phyloP scores from a whole-genome alignment of 75 land plant genomes.

The Azolla pinnata region DNA sequence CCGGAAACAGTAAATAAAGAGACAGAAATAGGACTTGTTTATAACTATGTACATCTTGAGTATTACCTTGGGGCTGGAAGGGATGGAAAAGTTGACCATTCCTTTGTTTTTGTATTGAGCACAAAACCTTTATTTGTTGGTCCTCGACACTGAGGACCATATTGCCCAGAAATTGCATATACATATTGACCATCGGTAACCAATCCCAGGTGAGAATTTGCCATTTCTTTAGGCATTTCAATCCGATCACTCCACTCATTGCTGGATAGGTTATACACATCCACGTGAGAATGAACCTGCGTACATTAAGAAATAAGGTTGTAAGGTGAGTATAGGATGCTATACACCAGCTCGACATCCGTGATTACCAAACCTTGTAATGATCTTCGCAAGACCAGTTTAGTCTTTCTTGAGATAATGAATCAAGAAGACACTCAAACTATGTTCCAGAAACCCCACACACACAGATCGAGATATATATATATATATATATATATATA shows the following conservation, averaged over 20 bases:
- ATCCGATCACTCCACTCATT: constrained; percentile 66
- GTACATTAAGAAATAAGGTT: constrained; percentile 4
- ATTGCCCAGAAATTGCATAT: constrained; percentile 79
- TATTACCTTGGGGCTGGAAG: constrained; percentile 77
- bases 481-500: not conserved
- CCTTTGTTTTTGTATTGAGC: constrained; percentile 63
- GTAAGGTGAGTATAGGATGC: not conserved
- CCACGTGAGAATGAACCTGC: constrained; percentile 91
- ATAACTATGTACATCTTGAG: no score
- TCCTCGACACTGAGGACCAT: constrained; percentile 91
- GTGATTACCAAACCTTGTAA: no score
- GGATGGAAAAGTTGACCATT: constrained; percentile 58
- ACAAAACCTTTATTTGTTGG: constrained; percentile 69
- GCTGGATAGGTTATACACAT: constrained; percentile 57
- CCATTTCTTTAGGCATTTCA: constrained; percentile 94
- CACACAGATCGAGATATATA: not conserved
- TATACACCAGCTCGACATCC: not conserved
- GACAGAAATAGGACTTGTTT: no score
- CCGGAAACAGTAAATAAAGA: no score
- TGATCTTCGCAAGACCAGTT: no score
- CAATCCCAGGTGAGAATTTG: constrained; percentile 96
- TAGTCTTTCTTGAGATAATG: no score
- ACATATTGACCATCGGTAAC: constrained; percentile 87
- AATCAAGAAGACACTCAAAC: not conserved
- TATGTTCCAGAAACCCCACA: not conserved